Conservation (phyloP, 495 filamentous ascomycete genomes). For the Usnea hakonensis region DNA sequence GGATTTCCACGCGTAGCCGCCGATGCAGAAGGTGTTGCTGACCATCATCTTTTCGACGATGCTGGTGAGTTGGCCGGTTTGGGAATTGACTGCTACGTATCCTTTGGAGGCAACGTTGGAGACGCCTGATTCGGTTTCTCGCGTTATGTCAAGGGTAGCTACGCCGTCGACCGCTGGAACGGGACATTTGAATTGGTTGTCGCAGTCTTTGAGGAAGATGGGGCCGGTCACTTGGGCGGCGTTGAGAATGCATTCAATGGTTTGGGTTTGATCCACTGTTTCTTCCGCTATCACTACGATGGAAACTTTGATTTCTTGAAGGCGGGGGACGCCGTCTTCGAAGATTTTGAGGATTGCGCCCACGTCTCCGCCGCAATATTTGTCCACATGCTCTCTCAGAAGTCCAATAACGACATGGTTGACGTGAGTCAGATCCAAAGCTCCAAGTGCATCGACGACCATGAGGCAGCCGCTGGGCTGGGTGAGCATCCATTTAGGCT, state of each 20-base stretch:
- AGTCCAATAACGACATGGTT: neutral
- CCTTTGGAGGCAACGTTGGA: constrained; percentile 2
- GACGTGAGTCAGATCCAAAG: neutral
- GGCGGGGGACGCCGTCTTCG: neutral
- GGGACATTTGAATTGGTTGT: constrained; percentile 1
- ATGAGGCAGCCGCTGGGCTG: neutral
- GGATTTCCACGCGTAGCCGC: constrained; percentile 1
- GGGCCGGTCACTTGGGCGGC: neutral
- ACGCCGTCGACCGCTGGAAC: constrained; percentile 1
- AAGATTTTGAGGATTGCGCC: neutral
- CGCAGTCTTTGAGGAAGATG: constrained; percentile 1
- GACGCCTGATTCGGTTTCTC: neutral
- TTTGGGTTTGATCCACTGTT: neutral
- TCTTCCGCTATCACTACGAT: neutral
- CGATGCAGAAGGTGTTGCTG: constrained; percentile 2
- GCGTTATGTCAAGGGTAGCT: neutral
- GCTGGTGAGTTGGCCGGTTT: neutral
- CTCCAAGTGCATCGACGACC: constrained; percentile 1
- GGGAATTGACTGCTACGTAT: constrained; percentile 1
- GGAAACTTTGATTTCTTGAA: constrained; percentile 2
- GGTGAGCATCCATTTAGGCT: constrained; percentile 3
- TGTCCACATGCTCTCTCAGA: neutral
- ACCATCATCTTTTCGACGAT: neutral
- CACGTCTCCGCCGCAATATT: neutral
- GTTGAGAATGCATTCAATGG: constrained; percentile 1